Percentiles rank a stretch among this genome's conserved stretches.
phyloP scores from a whole-genome alignment of 805 yeast genomes.

The Monosporozyma yasuniensis region DNA sequence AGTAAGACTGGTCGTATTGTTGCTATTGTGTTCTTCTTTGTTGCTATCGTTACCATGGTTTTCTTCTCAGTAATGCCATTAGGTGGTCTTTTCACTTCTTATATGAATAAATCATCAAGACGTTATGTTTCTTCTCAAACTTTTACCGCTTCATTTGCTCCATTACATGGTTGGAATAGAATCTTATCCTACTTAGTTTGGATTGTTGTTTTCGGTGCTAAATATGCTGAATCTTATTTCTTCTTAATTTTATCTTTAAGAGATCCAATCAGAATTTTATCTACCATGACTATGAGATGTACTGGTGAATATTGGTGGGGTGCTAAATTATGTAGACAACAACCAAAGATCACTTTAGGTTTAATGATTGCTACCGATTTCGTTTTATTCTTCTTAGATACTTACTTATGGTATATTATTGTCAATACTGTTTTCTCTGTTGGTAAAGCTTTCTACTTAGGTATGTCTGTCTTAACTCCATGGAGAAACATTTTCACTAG shows the following conservation, averaged over 20 bases:
- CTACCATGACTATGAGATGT: slow-evolving; percentile 86
- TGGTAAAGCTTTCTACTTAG: slow-evolving; percentile 96
- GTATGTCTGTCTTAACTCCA: slow-evolving; percentile 97
- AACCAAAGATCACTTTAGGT: slow-evolving; percentile 82
- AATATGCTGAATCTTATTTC: slow-evolving; percentile 82
- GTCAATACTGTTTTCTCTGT: slow-evolving; percentile 92
- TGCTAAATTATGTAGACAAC: slow-evolving; percentile 69
- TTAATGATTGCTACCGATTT: slow-evolving; percentile 89
- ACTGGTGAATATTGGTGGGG: slow-evolving; percentile 86
- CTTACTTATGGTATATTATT: slow-evolving; percentile 97
- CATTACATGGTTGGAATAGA: slow-evolving; percentile 80
- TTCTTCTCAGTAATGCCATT: slow-evolving; percentile 93
- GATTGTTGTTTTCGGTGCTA: slow-evolving; percentile 82
- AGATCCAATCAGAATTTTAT: slow-evolving; percentile 89
- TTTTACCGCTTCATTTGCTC: slow-evolving; percentile 85
- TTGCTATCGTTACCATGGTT: slow-evolving; percentile 72
- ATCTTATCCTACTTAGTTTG: slow-evolving; percentile 93
- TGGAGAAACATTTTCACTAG: slow-evolving; percentile 99
- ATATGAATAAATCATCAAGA: slow-evolving; percentile 79
- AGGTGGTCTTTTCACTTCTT: slow-evolving; percentile 91
- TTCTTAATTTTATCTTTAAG: slow-evolving; percentile 81
- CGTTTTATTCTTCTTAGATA: slow-evolving; percentile 94
- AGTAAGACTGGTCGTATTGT: slow-evolving; percentile 71
- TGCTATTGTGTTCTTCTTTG: slow-evolving; percentile 79
- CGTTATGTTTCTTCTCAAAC: slow-evolving; percentile 88